A percentile compares a stretch with the other conserved stretches of the same genome.
phyloP scores from a whole-genome alignment of 495 filamentous ascomycete species.

The Penicillium ochrochloron region DNA sequence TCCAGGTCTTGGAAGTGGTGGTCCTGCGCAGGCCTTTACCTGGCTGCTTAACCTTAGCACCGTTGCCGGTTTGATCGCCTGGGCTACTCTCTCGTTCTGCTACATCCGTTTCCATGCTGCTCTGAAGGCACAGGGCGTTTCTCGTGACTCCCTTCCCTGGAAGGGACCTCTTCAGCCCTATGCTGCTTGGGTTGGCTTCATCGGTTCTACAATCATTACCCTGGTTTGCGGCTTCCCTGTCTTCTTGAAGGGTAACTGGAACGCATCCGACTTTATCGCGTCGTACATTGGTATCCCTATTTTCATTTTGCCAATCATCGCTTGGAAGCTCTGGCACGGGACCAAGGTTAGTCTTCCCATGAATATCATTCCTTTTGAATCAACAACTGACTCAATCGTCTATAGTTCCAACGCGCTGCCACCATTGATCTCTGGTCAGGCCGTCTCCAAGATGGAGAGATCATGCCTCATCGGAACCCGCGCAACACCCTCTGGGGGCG shows the following conservation, averaged over 20 bases:
- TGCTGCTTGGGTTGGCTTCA: conserved; percentile 61
- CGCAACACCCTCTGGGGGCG: conserved; percentile 30
- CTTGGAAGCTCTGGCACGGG: conserved; percentile 62
- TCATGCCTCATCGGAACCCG: conserved; percentile 25
- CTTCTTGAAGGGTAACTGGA: conserved; percentile 44
- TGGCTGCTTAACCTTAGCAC: conserved; percentile 67
- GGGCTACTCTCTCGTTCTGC: conserved; percentile 62
- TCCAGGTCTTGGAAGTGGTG: conserved; percentile 44
- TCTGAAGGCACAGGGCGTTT: conserved; percentile 61
- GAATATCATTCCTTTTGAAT: too few species aligned
- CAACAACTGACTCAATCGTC: conserved; percentile 15
- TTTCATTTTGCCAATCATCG: conserved; percentile 60
- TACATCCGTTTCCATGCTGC: conserved; percentile 67
- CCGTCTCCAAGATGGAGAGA: conserved; percentile 44
- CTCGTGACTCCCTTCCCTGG: conserved; percentile 60
- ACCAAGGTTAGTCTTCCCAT: too few species aligned
- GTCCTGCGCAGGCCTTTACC: conserved; percentile 52
- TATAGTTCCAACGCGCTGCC: conserved; percentile 34
- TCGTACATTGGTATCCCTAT: conserved; percentile 62
- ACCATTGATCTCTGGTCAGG: conserved; percentile 44
- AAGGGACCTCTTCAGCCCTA: conserved; percentile 64
- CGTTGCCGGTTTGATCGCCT: conserved; percentile 64
- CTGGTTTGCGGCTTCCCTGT: conserved; percentile 48
- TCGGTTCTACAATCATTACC: conserved; percentile 56
- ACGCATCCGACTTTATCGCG: conserved; percentile 55